A percentile compares a stretch with the other conserved stretches of the same genome.
These are phyloP conservation scores for Russula sp. DNA, from an alignment of 768 basidiomycete species.

Conservation along the genomic window DNA sequence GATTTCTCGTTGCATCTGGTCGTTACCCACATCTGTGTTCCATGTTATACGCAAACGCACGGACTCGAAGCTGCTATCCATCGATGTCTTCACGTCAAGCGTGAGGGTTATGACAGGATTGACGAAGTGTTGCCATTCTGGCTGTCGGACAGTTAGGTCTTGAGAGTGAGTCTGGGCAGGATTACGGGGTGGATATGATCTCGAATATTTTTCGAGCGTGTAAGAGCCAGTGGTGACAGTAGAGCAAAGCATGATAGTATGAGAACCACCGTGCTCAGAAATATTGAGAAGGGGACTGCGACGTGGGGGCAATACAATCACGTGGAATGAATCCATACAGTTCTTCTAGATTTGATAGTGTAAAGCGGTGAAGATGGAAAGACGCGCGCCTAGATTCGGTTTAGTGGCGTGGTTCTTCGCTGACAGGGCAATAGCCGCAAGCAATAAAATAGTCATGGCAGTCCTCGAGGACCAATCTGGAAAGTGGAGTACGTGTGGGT, in stretches of 20 bases:
- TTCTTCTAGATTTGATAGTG: background rate
- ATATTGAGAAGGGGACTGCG: no score
- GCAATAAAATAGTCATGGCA: no score
- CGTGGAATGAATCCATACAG: background rate
- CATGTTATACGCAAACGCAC: slow-evolving; percentile 61
- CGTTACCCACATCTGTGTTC: slow-evolving; percentile 41
- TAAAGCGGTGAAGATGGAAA: background rate
- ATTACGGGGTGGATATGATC: slow-evolving; percentile 43
- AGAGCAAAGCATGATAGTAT: slow-evolving; percentile 37
- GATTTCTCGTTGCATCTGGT: slow-evolving; percentile 47
- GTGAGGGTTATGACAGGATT: slow-evolving; percentile 61
- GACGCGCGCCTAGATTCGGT: background rate
- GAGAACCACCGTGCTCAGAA: background rate
- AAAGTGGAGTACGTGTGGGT: background rate
- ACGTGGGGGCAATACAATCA: background rate
- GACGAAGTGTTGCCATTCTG: slow-evolving; percentile 75
- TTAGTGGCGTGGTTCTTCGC: background rate
- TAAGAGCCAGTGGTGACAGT: slow-evolving; percentile 57
- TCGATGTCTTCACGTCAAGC: slow-evolving; percentile 50
- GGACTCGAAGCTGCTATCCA: slow-evolving; percentile 48
- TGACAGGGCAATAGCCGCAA: background rate
- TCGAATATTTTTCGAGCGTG: slow-evolving; percentile 58
- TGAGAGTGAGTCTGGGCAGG: slow-evolving; percentile 16
- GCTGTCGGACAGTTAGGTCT: slow-evolving; percentile 26
- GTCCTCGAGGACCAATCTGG: background rate